Evolutionary conservation across 225 moss, liverwort and hornwort species (phyloP).

Genomic region (Sphagnum tenellum): DNA sequence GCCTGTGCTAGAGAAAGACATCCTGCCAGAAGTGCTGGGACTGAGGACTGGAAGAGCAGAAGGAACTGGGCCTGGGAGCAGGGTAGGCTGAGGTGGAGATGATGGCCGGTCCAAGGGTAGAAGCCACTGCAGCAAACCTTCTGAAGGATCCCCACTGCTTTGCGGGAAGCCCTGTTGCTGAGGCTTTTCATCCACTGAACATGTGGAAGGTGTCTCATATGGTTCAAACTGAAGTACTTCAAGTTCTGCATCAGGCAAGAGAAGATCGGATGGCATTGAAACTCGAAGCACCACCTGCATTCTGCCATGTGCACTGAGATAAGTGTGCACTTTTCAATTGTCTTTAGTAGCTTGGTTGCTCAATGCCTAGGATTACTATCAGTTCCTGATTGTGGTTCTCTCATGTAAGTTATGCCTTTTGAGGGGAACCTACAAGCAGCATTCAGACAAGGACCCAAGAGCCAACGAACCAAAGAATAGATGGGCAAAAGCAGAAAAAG

Average conservation of each 20-base stretch:
- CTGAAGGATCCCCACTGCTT: slow-evolving; percentile 48
- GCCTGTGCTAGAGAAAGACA: slow-evolving; percentile 43
- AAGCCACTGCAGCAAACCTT: slow-evolving; percentile 88
- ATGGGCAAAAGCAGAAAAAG: too few species aligned
- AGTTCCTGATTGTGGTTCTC: too few species aligned
- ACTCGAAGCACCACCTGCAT: slow-evolving; percentile 96
- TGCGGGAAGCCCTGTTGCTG: slow-evolving; percentile 15
- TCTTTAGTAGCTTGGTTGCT: too few species aligned
- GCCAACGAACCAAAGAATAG: too few species aligned
- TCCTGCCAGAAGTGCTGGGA: slow-evolving; percentile 67
- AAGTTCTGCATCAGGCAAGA: slow-evolving; percentile 58
- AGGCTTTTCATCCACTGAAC: slow-evolving; percentile 28
- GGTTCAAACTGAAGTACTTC: slow-evolving; percentile 96
- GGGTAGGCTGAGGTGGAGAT: slow-evolving; percentile 67
- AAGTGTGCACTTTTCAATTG: too few species aligned
- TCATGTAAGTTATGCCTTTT: too few species aligned
- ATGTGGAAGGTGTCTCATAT: slow-evolving; percentile 44
- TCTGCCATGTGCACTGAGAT: slow-evolving; percentile 48
- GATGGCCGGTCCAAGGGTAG: slow-evolving; percentile 91
- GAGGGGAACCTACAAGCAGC: too few species aligned
- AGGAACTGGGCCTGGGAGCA: background rate
- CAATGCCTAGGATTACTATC: too few species aligned
- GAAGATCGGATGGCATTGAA: slow-evolving; percentile 65
- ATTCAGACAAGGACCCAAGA: too few species aligned
- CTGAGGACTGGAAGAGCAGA: slow-evolving; percentile 40